Base-by-base conservation (phyloP, 805 yeast species). In the Saccharomycopsis sp. region DNA sequence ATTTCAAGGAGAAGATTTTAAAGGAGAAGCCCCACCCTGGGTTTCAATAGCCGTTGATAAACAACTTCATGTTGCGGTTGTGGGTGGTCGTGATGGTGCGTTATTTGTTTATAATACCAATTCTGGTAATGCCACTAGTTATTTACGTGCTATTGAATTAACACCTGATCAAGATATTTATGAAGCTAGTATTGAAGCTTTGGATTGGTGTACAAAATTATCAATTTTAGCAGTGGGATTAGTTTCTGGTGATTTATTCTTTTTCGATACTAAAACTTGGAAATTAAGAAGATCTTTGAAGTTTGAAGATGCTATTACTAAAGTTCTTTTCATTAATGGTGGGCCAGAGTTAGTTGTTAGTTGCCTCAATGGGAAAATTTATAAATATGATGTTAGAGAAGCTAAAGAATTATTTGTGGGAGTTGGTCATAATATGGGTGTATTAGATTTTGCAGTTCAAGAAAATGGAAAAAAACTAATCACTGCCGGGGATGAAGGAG, bases 401-500 rank as follows among this genome's bases (percentile, higher is more conserved):
- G 95, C 95, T 43, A 37, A 42, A 26, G 78, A 74, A 52, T 60
- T 80, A 44, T 82, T 80, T 63, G 79, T 70, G 26, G 92, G 94
- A 48, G 75, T 76, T 31, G 99, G 98, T 18, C 98, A 92, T 59
- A 82, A 81, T 60, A 83, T 84, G 82, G 97, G 97, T 47, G 78
- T 92, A 15, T 69, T 92, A 48, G 96, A 86, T 52, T 89, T 92
- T 56, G 76, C 80, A 15, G 55, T 79, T 32, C 72, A 76, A 42
- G 76, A 74, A 31, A 62, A 72, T 34, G 89, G 86, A 21, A 68
- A 70, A 38, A 77, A 79, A 56, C 54, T 92, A 34, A 70, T 87
- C 28, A 85, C 96, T 17, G 98, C 96, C 12, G 96, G 96, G 49
- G 98, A 92, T 58, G 98, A 92, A 60, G 95, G 95, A 50, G 96